These are phyloP conservation scores for Lycium barbarum DNA, from an alignment of 257 asterid species.

Conservation along the genomic window DNA sequence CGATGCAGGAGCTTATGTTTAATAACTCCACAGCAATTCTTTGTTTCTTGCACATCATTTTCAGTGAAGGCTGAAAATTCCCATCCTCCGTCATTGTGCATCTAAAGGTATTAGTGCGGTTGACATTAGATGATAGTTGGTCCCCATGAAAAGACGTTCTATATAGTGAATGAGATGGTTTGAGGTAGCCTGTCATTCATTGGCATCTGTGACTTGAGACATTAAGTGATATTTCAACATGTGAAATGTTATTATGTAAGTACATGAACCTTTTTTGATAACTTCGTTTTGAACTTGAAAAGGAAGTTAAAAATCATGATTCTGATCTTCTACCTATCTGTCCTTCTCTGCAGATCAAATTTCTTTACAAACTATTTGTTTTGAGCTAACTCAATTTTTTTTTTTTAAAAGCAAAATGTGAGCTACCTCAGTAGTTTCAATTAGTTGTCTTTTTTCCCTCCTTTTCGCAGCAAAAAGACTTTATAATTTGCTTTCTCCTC, in stretches of 20 bases:
- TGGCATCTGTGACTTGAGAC: conserved; percentile 11
- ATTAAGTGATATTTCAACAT: not conserved
- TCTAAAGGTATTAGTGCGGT: not conserved
- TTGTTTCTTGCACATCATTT: conserved; percentile 12
- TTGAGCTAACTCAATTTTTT: not conserved
- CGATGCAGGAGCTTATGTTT: not conserved
- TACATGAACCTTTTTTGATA: not conserved
- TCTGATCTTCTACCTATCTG: not conserved
- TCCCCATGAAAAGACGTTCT: not conserved
- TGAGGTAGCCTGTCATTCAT: not conserved
- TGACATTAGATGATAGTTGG: conserved; percentile 3
- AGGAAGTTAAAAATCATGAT: conserved; percentile 9
- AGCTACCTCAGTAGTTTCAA: not conserved
- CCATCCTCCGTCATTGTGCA: not conserved
- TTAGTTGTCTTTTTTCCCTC: not conserved
- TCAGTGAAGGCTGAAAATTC: not conserved
- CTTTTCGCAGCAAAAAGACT: not conserved
- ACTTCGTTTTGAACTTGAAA: not conserved
- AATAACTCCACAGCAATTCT: not conserved
- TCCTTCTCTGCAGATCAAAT: conserved; percentile 14
- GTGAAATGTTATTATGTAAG: not conserved
- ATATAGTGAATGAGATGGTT: not conserved
- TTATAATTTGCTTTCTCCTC: not conserved
- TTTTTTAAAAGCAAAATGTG: no score
- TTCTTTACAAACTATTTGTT: not conserved